Evolutionary conservation across 805 yeast species (phyloP).

Genomic region (Phaffomyces opuntiae): DNA sequence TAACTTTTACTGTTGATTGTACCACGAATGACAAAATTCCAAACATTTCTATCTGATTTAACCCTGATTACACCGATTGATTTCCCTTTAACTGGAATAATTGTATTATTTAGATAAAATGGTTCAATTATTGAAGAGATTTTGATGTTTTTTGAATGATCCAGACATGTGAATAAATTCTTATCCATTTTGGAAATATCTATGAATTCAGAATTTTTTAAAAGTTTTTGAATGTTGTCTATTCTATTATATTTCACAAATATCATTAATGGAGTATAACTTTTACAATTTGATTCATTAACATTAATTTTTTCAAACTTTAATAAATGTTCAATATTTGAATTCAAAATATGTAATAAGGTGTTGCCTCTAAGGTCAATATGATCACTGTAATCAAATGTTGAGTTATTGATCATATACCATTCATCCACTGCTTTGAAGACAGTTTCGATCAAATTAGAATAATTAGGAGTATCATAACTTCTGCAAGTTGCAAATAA

Average conservation of each 20-base stretch:
- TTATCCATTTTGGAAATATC: slow-evolving; percentile 30
- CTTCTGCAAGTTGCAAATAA: slow-evolving; percentile 67
- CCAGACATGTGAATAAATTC: slow-evolving; percentile 32
- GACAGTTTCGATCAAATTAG: slow-evolving; percentile 37
- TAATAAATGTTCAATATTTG: slow-evolving; percentile 38
- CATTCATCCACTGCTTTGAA: slow-evolving; percentile 38
- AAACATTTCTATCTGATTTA: slow-evolving; percentile 24
- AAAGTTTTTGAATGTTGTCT: slow-evolving; percentile 47
- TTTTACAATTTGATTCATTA: slow-evolving; percentile 52
- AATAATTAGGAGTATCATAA: slow-evolving; percentile 69
- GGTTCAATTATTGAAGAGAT: slow-evolving; percentile 31
- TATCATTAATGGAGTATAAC: slow-evolving; percentile 63
- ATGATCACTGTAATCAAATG: slow-evolving; percentile 51
- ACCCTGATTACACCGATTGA: slow-evolving; percentile 30
- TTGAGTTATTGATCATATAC: slow-evolving; percentile 26
- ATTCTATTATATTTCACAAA: slow-evolving; percentile 63
- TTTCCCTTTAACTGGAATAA: slow-evolving; percentile 18
- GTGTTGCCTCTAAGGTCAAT: slow-evolving; percentile 70
- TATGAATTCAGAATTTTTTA: slow-evolving; percentile 40
- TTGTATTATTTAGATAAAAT: slow-evolving; percentile 14
- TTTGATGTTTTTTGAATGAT: slow-evolving; percentile 34
- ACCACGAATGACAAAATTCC: slow-evolving; percentile 25
- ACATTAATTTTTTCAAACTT: slow-evolving; percentile 35
- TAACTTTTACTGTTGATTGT: slow-evolving; percentile 6
- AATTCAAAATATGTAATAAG: slow-evolving; percentile 61